Evolutionary conservation across 768 basidiomycete genomes (phyloP), one percentile per base, ranked within the genome.

Genomic region (Heimioporus sp.): DNA sequence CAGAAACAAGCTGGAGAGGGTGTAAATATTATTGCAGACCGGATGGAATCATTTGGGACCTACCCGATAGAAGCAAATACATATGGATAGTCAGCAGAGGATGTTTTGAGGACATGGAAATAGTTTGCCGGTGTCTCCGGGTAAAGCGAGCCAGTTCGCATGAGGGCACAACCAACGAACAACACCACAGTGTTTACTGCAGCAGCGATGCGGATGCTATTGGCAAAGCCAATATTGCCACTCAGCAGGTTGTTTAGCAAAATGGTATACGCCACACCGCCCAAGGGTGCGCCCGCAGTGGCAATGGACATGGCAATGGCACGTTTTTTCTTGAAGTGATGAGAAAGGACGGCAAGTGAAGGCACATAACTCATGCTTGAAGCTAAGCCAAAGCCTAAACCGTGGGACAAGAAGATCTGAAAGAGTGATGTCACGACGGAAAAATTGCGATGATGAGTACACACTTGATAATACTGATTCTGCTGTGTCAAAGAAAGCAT

Each of bases 351-450:
- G 5, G 73, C 74, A 8, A 80, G 57, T 3, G 73, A 65, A 3
- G 84, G 85, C 30, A 69, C 62, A 30, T 62, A 63, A 44, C 60
- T 62, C 62, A 63, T 63, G 51, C 63, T 63, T n/a, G 62, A 70
- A 3, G 79, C 80, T 24, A 83, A 70, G 12, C 83, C 79, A 16
- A 76, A 71, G 31, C 75, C 75, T 41, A 71, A 57, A 3, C 76
- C 76, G 12, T 65, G 65, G 10, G 47, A 65, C 20, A 65, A 50
- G 36, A 78, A 73, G 10, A 72, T 61, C 55, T 78, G 64, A 12
- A 67, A 71, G 15, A 66, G 32, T 24, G 66, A 62, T 20, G 63
- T 61, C 13, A 61, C 61, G 41, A 67, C 66, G 55, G 11, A 57
- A n/a, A 20, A 0, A 12, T 21, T 38, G 16, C 7, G 8, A 24